Evolutionary conservation across 2,329 filamentous ascomycete genomes (phyloP), one percentile per base, ranked within the genome.

Genomic region (Dactylellina haptotyla): DNA sequence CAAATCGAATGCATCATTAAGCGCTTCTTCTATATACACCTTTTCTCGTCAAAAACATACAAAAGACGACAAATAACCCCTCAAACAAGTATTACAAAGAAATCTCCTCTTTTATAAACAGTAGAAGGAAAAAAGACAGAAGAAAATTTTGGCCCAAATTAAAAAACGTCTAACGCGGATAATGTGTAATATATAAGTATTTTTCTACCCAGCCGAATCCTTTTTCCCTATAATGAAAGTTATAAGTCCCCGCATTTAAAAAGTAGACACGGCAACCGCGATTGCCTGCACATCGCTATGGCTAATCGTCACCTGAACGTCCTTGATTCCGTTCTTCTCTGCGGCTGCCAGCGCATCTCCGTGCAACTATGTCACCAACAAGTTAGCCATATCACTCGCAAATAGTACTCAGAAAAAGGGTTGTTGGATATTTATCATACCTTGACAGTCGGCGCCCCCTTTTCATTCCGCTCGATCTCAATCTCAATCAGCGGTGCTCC

Each of bases 281-380:
- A 98, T 93, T 74, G 95, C 93, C 83, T 99, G 95, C 70, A 86
- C 89, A 78, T 98, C 94, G 39, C 91, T 95, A 83, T 99, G 96
- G 78, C 94, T 97, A 80, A 99, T 97, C 80, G 93, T 97, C 77
- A 99, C 90, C 76, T 86, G 94, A 76, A 98, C 89, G 63, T 89
- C 88, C 85, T 94, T 96, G 45, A 98, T 88, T 75, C 93, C 92
- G 25, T 90, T 92, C 81, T 91, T 86, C 81, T 90, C 88, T n/a
- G 95, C 95, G 61, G 92, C 92, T 58, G 87, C 83, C 75, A 92
- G 88, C 59, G 95, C 95, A 75, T 91, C 88, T 77, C 94, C 95
- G 77, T 94, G 90, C 50, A 99, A 88, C 92, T 97, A 79, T 77
- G 75, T 64, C 56, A 45, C 30, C 16, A 46, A 23, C 1, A 46